Evolutionary conservation across 257 asterid species (phyloP).

Genomic region (Solanum lignicaule): DNA sequence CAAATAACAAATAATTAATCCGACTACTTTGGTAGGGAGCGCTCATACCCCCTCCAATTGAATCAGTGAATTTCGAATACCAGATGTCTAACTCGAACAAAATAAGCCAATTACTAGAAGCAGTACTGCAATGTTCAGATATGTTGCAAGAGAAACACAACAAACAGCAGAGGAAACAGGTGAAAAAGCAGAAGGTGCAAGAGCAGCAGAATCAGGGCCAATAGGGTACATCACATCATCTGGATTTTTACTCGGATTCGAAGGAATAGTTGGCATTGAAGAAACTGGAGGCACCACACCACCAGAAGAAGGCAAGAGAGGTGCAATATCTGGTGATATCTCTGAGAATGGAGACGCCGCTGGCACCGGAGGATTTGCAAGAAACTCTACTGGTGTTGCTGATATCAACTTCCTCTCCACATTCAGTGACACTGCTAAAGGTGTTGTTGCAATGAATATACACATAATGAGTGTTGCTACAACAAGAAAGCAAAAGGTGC

Average conservation of each 20-base stretch:
- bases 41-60: neutral
- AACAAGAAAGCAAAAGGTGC: neutral
- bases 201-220: constrained; percentile 1
- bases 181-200: constrained; percentile 2
- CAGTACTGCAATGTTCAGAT: neutral
- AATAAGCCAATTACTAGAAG: neutral
- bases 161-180: neutral
- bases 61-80: neutral
- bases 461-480: neutral
- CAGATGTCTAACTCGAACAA: neutral
- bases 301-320: constrained; percentile 1
- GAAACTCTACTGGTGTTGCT: neutral
- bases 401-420: neutral
- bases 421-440: neutral
- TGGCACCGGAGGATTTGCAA: neutral
- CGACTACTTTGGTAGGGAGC: neutral
- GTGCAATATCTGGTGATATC: constrained; percentile 1
- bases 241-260: constrained; percentile 1
- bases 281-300: constrained; percentile 1
- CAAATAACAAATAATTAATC: neutral
- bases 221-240: neutral
- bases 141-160: neutral
- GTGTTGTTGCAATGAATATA: neutral
- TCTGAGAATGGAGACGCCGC: neutral
- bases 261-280: neutral